Base-by-base conservation (phyloP, 331 rosid genomes). In the Malus hybrid region DNA sequence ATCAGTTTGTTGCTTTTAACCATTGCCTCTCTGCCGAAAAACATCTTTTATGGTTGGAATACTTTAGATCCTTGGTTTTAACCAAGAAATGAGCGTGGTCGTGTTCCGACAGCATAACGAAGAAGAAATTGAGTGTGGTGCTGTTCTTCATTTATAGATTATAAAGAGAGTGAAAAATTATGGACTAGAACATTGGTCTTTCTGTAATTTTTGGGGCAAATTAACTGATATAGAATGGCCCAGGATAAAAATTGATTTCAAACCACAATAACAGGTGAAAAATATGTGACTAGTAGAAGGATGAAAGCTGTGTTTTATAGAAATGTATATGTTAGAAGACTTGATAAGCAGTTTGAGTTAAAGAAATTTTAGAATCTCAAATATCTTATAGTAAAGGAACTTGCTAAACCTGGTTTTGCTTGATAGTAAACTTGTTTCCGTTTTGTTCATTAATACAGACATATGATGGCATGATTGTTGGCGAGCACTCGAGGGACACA, bases 401-500 rank as follows among this genome's bases (percentile, higher is more conserved):
- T 6, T 11, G 26, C 10, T 36, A 61, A 13, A 33, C 26, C 3
- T 64, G 39, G 30, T 64, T 60, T 55, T 61, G 5, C 24, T 53
- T 61, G 11, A 44, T 46, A 8, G 24, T 46, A 33, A 55, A 20
- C 10, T 7, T 61, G 53, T 6, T 73, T 63, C 34, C 11, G 22
- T 39, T 48, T 71, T 82, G 39, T 33, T 80, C 48, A 22, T 84
- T 80, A 42, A n/a, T 67, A 72, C 93, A 94, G 99, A 5, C 97
- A 14, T 94, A 94, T 78, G 99, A 94, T 82, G 99, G 99, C 64
- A 94, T 94, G 97, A 94, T 94, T 63, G 83, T 94, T 77, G 99
- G 99, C 69, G 97, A 94, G 68, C 95, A 92, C 77, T 90, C 99
- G 15, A 88, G 97, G 79, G 97, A 94, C 75, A 75, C 92, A 0